Evolutionary conservation across 176 grass and related monocot genomes (phyloP).

Genomic region (Areca catechu): DNA sequence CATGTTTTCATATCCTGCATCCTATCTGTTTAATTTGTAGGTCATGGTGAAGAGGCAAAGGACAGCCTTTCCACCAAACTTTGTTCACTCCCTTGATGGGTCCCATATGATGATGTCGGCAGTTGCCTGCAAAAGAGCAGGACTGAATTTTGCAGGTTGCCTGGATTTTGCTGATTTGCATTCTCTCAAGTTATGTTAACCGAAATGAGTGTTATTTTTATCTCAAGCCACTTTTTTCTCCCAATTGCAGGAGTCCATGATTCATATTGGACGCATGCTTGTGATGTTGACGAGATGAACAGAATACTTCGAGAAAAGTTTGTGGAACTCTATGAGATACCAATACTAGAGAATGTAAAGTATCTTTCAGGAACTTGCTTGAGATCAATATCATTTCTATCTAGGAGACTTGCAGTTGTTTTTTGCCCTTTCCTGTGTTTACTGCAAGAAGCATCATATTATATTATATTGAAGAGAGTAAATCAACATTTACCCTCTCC

Average conservation of each 20-base stretch:
- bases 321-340: constrained; percentile 75
- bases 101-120: constrained; percentile 99
- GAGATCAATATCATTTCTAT: not conserved
- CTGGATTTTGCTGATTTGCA: constrained; percentile 5
- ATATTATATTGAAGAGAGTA: too few relatives aligned
- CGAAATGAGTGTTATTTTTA: too few relatives aligned
- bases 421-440: too few relatives aligned
- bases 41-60: constrained; percentile 84
- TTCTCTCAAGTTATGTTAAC: too few relatives aligned
- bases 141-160: constrained; percentile 89
- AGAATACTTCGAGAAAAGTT: constrained; percentile 92
- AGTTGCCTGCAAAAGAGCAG: constrained; percentile 70
- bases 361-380: too few relatives aligned
- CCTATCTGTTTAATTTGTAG: constrained; percentile 16
- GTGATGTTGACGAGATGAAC: constrained; percentile 92
- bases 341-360: constrained; percentile 80
- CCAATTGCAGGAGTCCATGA: constrained; percentile 78
- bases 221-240: too few relatives aligned
- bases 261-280: constrained; percentile 98
- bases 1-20: too few relatives aligned
- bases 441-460: too few relatives aligned
- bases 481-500: too few relatives aligned
- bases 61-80: constrained; percentile 94
- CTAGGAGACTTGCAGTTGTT: too few relatives aligned
- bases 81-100: constrained; percentile 93